These are phyloP conservation scores for Retiboletus fuscus DNA, from an alignment of 1,284 basidiomycete species.

Conservation along the genomic window DNA sequence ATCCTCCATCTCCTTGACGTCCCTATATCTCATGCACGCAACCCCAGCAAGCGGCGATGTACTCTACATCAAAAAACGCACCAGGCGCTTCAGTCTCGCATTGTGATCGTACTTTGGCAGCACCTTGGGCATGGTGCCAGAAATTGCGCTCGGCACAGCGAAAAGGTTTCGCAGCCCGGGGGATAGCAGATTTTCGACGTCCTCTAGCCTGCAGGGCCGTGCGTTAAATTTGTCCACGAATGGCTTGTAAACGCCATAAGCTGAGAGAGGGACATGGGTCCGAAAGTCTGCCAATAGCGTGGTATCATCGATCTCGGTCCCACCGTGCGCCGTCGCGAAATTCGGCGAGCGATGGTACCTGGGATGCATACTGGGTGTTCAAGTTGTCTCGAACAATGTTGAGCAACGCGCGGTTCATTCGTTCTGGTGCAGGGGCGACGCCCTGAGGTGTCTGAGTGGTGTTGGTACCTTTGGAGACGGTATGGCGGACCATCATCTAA, in stretches of 20 bases:
- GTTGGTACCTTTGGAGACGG: too few relatives aligned
- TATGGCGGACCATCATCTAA: too few relatives aligned
- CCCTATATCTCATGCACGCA: too few relatives aligned
- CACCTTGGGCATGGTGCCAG: slow-evolving; percentile 12
- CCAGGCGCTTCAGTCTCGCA: too few relatives aligned
- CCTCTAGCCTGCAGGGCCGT: slow-evolving; percentile 28
- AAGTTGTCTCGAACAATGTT: slow-evolving; percentile 12
- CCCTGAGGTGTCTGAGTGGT: too few relatives aligned
- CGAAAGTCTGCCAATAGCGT: slow-evolving; percentile 27
- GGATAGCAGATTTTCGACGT: slow-evolving; percentile 33
- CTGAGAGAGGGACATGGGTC: slow-evolving; percentile 32
- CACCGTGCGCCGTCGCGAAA: slow-evolving; percentile 27
- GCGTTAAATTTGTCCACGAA: slow-evolving; percentile 33
- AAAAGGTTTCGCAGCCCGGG: slow-evolving; percentile 36
- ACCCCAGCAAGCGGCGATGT: too few relatives aligned
- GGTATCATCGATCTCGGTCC: slow-evolving; percentile 7
- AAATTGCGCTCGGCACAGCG: slow-evolving; percentile 33
- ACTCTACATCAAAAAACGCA: too few relatives aligned
- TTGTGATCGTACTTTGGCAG: too few relatives aligned
- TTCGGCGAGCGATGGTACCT: slow-evolving; percentile 18
- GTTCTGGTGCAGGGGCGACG: too few relatives aligned
- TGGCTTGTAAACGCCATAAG: slow-evolving; percentile 35
- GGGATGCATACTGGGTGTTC: slow-evolving; percentile 19
- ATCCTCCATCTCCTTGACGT: too few relatives aligned
- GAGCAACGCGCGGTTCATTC: too few relatives aligned